Conservation (phyloP, 1,284 basidiomycete species). For the Boletus sp. region DNA sequence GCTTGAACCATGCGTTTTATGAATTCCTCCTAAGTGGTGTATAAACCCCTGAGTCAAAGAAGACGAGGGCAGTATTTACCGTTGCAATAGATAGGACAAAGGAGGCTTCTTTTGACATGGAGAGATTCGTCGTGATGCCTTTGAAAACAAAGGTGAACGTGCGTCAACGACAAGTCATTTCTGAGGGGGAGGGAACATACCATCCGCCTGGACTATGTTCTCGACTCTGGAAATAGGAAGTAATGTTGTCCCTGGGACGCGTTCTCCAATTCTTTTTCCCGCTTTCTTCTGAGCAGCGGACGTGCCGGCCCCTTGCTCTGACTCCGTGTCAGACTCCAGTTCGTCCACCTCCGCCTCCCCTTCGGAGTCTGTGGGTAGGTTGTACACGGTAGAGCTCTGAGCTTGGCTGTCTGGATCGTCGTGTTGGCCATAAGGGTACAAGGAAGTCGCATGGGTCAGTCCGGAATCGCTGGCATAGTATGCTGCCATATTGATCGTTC, state of each 20-base stretch:
- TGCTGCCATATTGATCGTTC: conserved; percentile 28
- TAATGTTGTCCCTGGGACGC: conserved; percentile 57
- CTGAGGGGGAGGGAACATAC: conserved; percentile 36
- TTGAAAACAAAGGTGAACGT: conserved; percentile 11
- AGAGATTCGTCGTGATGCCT: conserved; percentile 54
- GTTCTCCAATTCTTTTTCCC: conserved; percentile 40
- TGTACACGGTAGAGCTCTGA: conserved; percentile 29
- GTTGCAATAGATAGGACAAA: conserved; percentile 69
- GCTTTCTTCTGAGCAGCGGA: conserved; percentile 31
- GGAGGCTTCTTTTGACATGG: conserved; percentile 69
- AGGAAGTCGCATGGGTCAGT: conserved; percentile 31
- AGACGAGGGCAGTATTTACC: conserved; percentile 36
- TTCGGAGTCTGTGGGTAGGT: conserved; percentile 34
- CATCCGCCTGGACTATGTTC: conserved; percentile 67
- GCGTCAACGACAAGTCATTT: conserved; percentile 13
- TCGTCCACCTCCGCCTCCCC: conserved; percentile 57
- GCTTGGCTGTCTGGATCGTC: conserved; percentile 25
- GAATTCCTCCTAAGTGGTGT: conserved; percentile 62
- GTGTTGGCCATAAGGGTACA: conserved; percentile 30
- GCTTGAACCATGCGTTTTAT: conserved; percentile 62
- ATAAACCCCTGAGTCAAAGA: conserved; percentile 19
- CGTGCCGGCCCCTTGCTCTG: conserved; percentile 39
- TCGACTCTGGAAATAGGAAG: conserved; percentile 60
- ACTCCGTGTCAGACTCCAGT: conserved; percentile 57
- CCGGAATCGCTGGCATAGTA: conserved; percentile 30